Conservation (phyloP, 345 rosid genomes). For the Mangifera indica region DNA sequence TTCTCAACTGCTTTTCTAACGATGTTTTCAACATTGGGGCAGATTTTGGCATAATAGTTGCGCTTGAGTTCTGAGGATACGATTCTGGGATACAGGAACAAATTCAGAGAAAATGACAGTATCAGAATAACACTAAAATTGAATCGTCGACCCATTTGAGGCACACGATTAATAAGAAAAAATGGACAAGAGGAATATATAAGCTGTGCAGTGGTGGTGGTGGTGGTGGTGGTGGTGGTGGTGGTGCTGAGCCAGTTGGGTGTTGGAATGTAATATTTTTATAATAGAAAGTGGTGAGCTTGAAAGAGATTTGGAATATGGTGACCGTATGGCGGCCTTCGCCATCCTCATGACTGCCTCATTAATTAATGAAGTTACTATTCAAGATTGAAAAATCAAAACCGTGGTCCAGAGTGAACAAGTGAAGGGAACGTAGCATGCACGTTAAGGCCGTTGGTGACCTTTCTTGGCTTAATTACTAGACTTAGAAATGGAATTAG, state of each 20-base stretch:
- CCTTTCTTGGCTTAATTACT: too few species aligned
- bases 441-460: constrained; percentile 21
- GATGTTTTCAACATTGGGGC: constrained; percentile 69
- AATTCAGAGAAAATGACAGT: constrained; percentile 40
- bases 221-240: neutral
- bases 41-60: constrained; percentile 48
- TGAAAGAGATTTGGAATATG: constrained; percentile 12
- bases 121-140: constrained; percentile 25
- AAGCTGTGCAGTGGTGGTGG: neutral
- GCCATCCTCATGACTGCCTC: too few species aligned
- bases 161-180: neutral
- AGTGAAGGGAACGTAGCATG: constrained; percentile 17
- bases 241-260: constrained; percentile 28
- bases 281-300: neutral
- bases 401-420: constrained; percentile 11
- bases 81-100: constrained; percentile 42
- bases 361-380: neutral
- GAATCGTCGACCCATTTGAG: constrained; percentile 22
- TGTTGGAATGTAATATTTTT: constrained; percentile 1
- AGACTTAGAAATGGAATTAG: too few species aligned
- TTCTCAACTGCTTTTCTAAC: constrained; percentile 45
- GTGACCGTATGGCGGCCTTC: constrained; percentile 34
- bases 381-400: neutral
- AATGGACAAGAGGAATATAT: neutral
- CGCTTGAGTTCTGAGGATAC: constrained; percentile 55